A percentile compares a stretch with the other conserved stretches of the same genome.
Conservation (phyloP, 176 grass and related monocot genomes). For the Aegilops bicornis region DNA sequence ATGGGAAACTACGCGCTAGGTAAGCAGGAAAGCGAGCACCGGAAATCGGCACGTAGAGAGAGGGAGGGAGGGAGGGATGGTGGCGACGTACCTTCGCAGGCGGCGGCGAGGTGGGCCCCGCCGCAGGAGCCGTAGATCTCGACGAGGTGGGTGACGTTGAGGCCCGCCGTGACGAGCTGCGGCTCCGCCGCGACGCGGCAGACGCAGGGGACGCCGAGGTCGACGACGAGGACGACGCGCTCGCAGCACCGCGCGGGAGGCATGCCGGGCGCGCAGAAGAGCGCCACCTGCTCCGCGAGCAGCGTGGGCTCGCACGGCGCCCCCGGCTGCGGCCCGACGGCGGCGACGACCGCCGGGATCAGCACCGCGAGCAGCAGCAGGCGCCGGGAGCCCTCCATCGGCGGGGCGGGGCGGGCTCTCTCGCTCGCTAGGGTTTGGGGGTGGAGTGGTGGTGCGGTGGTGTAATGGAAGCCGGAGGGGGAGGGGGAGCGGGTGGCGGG, state of each 20-base stretch:
- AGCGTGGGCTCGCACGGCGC: background rate
- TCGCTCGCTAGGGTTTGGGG: background rate
- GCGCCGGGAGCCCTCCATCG: background rate
- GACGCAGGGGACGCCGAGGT: conserved; percentile 15
- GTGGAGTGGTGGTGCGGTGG: background rate
- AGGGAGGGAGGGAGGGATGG: background rate
- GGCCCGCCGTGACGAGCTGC: conserved; percentile 6
- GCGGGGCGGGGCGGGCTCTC: background rate
- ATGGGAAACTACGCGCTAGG: no score
- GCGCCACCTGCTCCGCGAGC: background rate
- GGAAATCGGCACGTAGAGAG: background rate
- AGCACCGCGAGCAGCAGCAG: background rate
- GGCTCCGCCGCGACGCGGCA: background rate
- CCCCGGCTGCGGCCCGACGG: background rate
- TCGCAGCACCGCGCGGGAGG: background rate
- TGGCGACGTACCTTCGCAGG: background rate
- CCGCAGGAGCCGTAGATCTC: conserved; percentile 11
- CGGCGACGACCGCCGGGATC: background rate
- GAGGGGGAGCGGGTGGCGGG: background rate
- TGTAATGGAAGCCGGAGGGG: no score
- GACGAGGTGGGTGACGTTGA: conserved; percentile 18
- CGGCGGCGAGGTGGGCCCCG: background rate
- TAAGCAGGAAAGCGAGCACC: no score
- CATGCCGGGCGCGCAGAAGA: conserved; percentile 5
- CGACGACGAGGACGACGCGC: background rate